Conservation (phyloP, 208 protist genomes). For the Tritrichomonas foetus region DNA sequence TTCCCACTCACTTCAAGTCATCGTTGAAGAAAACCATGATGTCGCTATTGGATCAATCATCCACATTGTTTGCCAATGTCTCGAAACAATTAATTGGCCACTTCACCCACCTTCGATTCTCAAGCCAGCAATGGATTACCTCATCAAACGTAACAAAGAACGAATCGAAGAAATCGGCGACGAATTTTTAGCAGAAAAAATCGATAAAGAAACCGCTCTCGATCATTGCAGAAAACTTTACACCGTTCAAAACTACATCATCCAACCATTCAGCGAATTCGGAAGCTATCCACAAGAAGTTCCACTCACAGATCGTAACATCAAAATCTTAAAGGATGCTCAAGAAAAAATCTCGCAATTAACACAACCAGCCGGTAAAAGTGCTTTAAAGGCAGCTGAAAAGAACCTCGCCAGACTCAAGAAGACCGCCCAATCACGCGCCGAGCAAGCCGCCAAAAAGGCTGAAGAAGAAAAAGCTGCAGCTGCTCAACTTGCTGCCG, state of each 20-base stretch:
- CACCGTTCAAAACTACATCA: slow-evolving; percentile 10
- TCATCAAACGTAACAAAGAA: background rate
- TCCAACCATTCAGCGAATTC: background rate
- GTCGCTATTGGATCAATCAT: background rate
- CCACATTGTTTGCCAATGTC: background rate
- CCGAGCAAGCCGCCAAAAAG: background rate
- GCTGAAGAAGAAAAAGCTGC: background rate
- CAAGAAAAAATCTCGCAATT: background rate
- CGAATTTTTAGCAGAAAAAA: too few relatives aligned
- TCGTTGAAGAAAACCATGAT: background rate
- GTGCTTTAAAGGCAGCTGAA: background rate
- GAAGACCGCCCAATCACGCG: background rate
- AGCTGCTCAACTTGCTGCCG: background rate
- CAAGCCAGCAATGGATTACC: background rate
- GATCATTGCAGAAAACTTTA: background rate
- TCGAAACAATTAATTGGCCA: background rate
- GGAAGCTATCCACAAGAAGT: background rate
- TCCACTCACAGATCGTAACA: background rate
- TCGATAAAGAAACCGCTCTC: background rate
- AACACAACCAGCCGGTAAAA: background rate
- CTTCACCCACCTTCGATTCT: slow-evolving; percentile 30
- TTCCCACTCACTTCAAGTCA: background rate
- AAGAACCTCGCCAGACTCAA: background rate
- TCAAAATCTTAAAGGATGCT: background rate
- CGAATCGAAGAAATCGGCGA: slow-evolving; percentile 12